Conservation (phyloP, 2,329 filamentous ascomycete species). For the Ophiostoma perfectum region DNA sequence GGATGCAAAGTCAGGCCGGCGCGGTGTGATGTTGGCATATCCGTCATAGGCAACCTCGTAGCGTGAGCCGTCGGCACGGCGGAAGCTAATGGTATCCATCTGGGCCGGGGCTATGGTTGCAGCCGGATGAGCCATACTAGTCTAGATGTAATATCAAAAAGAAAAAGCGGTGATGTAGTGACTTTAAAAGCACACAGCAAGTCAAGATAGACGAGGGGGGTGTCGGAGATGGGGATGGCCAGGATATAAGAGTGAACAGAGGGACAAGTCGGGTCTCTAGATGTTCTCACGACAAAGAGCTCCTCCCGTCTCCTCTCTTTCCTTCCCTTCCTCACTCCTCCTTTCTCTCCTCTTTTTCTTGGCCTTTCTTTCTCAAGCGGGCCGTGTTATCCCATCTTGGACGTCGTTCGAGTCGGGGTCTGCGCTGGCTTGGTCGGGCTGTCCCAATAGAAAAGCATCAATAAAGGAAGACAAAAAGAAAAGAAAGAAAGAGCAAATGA, state of each 20-base stretch:
- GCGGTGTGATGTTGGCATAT: neutral
- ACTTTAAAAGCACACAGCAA: neutral
- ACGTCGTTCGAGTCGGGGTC: neutral
- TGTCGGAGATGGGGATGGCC: neutral
- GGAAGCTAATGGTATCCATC: constrained; percentile 8
- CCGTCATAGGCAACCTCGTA: constrained; percentile 15
- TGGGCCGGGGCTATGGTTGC: neutral
- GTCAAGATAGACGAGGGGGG: neutral
- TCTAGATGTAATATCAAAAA: no score
- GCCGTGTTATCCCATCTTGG: neutral
- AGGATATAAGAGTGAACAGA: neutral
- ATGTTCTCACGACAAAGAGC: neutral
- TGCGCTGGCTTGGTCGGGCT: neutral
- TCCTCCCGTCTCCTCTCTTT: neutral
- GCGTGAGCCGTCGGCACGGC: constrained; percentile 22
- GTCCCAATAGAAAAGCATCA: constrained; percentile 1
- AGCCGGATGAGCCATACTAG: neutral
- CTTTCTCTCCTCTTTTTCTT: neutral
- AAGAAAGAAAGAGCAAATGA: neutral
- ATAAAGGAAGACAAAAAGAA: neutral
- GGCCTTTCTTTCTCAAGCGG: neutral
- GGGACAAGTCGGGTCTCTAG: neutral
- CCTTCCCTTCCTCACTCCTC: neutral
- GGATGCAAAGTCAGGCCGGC: neutral
- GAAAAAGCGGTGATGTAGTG: neutral